Evolutionary conservation across 1,139 yeast genomes (phyloP), one percentile per base, ranked within the genome.

Genomic region (Yamadazyma atlantica): DNA sequence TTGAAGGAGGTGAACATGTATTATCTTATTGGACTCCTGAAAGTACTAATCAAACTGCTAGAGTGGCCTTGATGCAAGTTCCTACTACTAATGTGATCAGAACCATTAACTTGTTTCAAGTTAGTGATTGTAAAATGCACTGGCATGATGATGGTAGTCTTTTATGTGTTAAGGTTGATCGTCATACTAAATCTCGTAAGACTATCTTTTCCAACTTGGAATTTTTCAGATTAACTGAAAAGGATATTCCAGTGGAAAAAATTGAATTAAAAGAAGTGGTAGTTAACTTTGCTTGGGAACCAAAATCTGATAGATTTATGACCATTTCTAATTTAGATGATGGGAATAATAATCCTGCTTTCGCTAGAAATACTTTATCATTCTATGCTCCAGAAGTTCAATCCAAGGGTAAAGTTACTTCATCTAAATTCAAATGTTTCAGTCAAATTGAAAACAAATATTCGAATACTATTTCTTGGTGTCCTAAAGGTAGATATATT

Each of bases 11-110:
- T 28, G 83, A 77, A 45, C 84, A 84, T 51, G 69, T 89, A 27
- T 73, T 94, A 53, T 83, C 95, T 30, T 92, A 85, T 71, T 94
- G 98, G 98, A 89, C 96, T 35, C 98, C 98, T 38, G 99, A 94
- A 68, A 73, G 84, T 44, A 65, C 78, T 48, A 90, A 92, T 65
- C 96, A 90, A 69, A 86, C 97, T 35, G 97, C 98, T 23, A 85
- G 96, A 63, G 97, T 92, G 43, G 80, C 95, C 19, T 68, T 94
- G 48, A 85, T 92, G 83, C 90, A 88, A 56, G 78, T 92, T 42
- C 96, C 96, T 40, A 72, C 88, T 24, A 85, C 86, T 61, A 75
- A 80, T 60, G 82, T 89, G 38, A 66, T 94, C 48, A 85, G 97
- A 74, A 86, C 96, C 41, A 82, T 94, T 53, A 90, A 92, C 66